Base-by-base conservation (phyloP, 345 rosid species). In the Mangifera indica region DNA sequence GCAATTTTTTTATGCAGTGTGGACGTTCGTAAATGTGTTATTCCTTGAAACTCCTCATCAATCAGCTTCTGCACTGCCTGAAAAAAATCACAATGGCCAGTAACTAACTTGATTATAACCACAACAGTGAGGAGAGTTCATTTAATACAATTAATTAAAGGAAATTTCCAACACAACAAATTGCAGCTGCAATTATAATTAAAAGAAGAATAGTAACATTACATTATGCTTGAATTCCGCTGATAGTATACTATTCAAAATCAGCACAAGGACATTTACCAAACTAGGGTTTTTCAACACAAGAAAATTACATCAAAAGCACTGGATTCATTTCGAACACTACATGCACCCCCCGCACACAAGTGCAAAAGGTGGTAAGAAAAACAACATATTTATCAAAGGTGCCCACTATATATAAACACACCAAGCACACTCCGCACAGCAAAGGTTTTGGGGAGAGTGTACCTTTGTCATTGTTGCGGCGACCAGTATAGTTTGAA, bases 41-140 rank as follows among this genome's bases (percentile, higher is more conserved):
- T 87, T 72, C 98, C 99, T 82, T 86, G 79, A 86, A 92, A 95
- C 82, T 95, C 99, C 72, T 95, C 98, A 66, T 90, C 97, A 67
- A 92, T 72, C 79, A 92, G 80, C 72, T 81, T 89, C 78, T 95
- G 97, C 75, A 95, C 99, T 44, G 98, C 99, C 98, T 92, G 92
- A 60, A 79, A 73, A 55, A 67, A 12, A 32, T 59, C 67, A 73
- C 44, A 48, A 26, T 52, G 51, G 63, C 65, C 46, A 72, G 51
- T 21, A 59, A 29, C 29, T 29, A 49, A 49, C 60, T 48, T 20
- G 11, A 14, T 18, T 18, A 58, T 29, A 61, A 24, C 17, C 22
- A 20, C 48, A 60, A 12, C 32, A 46, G 46, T 21, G 32, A 40
- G 15, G 40, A 69, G 26, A 60, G 44, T 32, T 13, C 59, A 34